Percentiles rank a stretch among this genome's conserved stretches.
These are phyloP conservation scores for Arachnomyces sp. DNA, from an alignment of 2,329 filamentous ascomycete genomes.

Conservation along the genomic window DNA sequence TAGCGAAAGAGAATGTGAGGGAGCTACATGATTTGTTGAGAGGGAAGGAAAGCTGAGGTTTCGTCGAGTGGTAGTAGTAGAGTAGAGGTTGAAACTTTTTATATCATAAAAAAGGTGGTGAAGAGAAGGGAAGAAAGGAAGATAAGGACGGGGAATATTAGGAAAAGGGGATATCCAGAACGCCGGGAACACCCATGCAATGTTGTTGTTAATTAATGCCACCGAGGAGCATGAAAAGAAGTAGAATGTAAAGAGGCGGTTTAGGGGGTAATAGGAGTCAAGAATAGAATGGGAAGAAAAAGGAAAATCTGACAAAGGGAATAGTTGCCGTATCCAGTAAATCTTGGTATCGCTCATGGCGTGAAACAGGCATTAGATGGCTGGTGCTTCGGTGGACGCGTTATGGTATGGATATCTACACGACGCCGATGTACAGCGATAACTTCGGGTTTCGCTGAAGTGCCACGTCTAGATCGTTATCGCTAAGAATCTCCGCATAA, in stretches of 20 bases:
- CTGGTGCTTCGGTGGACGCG: too few species aligned
- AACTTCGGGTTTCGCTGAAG: constrained; percentile 81
- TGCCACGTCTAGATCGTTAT: constrained; percentile 73
- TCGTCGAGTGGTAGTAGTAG: neutral
- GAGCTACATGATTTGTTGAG: too few species aligned
- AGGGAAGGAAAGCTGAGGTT: too few species aligned
- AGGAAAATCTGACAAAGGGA: constrained; percentile 2
- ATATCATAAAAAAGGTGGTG: constrained; percentile 5
- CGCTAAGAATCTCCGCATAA: constrained; percentile 65
- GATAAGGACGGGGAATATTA: constrained; percentile 6
- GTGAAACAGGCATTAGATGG: too few species aligned
- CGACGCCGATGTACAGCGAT: constrained; percentile 56
- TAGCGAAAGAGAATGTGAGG: too few species aligned
- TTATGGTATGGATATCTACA: constrained; percentile 12
- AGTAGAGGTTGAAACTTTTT: constrained; percentile 6
- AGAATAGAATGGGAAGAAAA: constrained; percentile 7
- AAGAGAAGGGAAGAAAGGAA: constrained; percentile 8
- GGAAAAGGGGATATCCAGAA: constrained; percentile 11
- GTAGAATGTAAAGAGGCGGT: constrained; percentile 3
- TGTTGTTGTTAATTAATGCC: constrained; percentile 8
- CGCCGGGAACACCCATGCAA: too few species aligned
- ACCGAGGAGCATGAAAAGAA: constrained; percentile 10
- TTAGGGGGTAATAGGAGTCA: constrained; percentile 8
- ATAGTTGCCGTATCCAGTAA: constrained; percentile 13
- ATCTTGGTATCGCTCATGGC: neutral